Evolutionary conservation across 768 basidiomycete genomes (phyloP), one percentile per base, ranked within the genome.

Genomic region (Sutorius australiensis): DNA sequence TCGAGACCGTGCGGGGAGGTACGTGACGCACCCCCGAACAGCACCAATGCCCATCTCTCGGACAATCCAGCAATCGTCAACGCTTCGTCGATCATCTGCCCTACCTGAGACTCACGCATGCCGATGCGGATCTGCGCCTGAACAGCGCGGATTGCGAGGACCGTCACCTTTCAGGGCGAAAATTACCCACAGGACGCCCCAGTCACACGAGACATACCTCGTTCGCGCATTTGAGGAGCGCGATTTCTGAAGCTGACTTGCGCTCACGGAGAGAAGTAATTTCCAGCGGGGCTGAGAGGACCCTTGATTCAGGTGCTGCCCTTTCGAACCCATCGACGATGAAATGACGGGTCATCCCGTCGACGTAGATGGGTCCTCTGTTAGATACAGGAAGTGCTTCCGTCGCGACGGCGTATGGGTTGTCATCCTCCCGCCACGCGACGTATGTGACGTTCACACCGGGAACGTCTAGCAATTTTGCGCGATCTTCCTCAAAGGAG

Each of bases 191-290:
- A 19, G 2, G 12, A 30, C 42, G 3, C 12, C 7, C 3, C 44
- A 28, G 16, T 46, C 10, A 1, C 19, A 38, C 16, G 31, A 3
- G 19, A 47, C 70, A 5, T 44, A 92, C 89, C 78, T 92, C 87
- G 63, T 92, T 92, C 1, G 75, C 89, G 62, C 89, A 93, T 59
- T 76, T 81, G 62, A 95, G 65, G 46, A 93, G 75, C 5, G 78
- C 78, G 12, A 92, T 72, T 62, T 93, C 92, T 42, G 83, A 74
- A 9, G 63, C 57, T 12, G 86, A 89, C 67, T 94, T 93, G 55
- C 85, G 78, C 67, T 93, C 87, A 21, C 90, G 76, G 21, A 93
- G 65, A 37, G 74, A 72, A n/a, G 73, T 76, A 30, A 92, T 75
- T 46, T 77, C 77, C 3, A 66, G 57, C 3, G 83, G 81, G 0